Evolutionary conservation across 495 filamentous ascomycete genomes (phyloP), one percentile per base, ranked within the genome.

Genomic region (Poronia punctata): DNA sequence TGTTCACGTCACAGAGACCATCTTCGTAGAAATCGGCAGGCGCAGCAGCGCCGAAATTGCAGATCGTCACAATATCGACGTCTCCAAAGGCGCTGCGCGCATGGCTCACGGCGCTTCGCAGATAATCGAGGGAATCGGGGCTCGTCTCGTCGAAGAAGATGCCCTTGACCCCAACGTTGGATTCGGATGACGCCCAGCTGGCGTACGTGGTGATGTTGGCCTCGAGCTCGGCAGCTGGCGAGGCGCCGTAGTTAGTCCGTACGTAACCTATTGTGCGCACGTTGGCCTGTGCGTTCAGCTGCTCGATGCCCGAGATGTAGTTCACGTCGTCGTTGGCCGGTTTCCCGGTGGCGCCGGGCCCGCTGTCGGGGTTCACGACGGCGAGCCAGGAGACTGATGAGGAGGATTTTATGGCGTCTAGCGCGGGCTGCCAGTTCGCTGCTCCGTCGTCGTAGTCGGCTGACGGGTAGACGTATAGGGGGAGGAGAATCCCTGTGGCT

Each of bases 181-280:
- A 11, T 4, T 39, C 43, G 23, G 61, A 56, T 10, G 23, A 41
- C 2, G 53, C 20, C 71, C 72, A 75, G 14, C 47, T 48, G 2
- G 61, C 53, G 45, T 74, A 77, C 6, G 30, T 56, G 12, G 50
- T 43, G 34, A 76, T 56, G 25, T 74, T 58, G 1, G 39, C 43
- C n/a, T 55, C 43, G 26, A 76, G 52, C 1, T 38, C 45, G 3
- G 46, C 45, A 26, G 51, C 49, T 11, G 55, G 48, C 1, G 59
- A 44, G 3, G 48, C 44, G 14, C 56, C 56, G 35, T 62, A 62
- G 1, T 35, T 24, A 2, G 69, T 74, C 19, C 55, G 59, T 7
- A 75, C 65, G 46, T 75, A 76, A n/a, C 72, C 72, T 22, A 75
- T 35, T 3, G 67, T 60, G 16, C 56, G 47, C 22, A 69, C 63